Base-by-base conservation (phyloP, 1,139 yeast species). In the Hyphopichia buzzinii region DNA sequence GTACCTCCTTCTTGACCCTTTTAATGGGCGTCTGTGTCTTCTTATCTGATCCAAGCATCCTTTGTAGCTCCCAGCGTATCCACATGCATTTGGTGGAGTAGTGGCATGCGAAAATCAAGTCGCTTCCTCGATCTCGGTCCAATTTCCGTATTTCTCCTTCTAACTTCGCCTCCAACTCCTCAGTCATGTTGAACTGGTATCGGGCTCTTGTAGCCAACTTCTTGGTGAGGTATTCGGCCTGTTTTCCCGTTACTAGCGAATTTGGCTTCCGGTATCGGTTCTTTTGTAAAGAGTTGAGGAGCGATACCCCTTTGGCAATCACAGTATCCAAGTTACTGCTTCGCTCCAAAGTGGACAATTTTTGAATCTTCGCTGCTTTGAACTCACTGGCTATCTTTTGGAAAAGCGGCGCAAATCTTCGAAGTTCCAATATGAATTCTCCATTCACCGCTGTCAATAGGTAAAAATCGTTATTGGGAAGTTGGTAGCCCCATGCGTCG, bases 41-140 rank as follows among this genome's bases (percentile, higher is more conserved):
- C 31, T 50, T 54, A 38, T 48, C 50, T 6, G 55, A 50, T 1
- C 67, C 65, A n/a, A 62, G 36, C 31, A 62, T 33, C 31, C 40
- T 49, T 26, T 54, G 57, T 6, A 67, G 41, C 33, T 63, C 64
- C 68, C 68, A 64, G 23, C 49, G 46, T 3, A 58, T 48, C 54
- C 58, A 54, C 17, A 62, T 42, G 6, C 62, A 39, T 17, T 45
- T 47, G 14, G 44, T 34, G 2, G 69, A 61, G 36, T 54, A 63
- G 34, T 48, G 55, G 15, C 49, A 46, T 0, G 78, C 80, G 55
- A 78, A 77, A 2, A 78, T 64, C 34, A 79, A 46, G 19, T 61
- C 55, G 0, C 72, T 52, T 0, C 79, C 82, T 17, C 64, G 57
- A 3, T 58, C 54, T 38, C 57, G 65, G 8, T 55, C 50, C 40